Evolutionary conservation across 2,329 filamentous ascomycete genomes (phyloP), one percentile per base, ranked within the genome.

Genomic region (Delphinella strobiligena): DNA sequence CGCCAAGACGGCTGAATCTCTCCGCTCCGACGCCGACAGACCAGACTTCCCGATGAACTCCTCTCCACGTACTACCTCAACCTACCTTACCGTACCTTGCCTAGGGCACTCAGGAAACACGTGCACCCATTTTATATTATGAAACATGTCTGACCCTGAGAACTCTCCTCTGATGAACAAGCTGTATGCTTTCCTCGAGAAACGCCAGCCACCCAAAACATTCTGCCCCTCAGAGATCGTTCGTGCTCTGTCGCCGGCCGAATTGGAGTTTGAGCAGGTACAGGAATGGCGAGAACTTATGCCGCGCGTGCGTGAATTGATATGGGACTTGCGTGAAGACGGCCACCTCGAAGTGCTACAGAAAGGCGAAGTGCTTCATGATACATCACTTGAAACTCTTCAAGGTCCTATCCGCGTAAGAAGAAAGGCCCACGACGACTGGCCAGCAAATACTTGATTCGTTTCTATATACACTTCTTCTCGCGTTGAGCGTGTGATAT

Each of bases 191-290:
- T 31, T 41, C 18, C 30, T 44, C 3, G 22, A 40, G 16, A 45
- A 39, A 11, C 47, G 55, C 5, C 39, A 54, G 4, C 55, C 56
- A n/a, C 69, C 68, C 9, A 71, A 71, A 49, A 72, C 69, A 0
- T 64, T 71, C 45, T 72, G 69, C 47, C 69, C 68, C 3, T 71
- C 67, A 11, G 68, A 71, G 52, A 59, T 70, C 30, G 66, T 68
- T 2, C 59, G 69, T 18, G 60, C 64, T 1, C 51, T 71, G 7
- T 61, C 64, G 11, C 14, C 42, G 2, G 40, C 51, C 7, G 66
- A 72, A 19, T 51, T 72, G 19, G 31, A 42, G 5, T 38, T 40
- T 5, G 45, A 57, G 19, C 56, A 52, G 2, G 53, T 49, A 19
- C 41, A 41, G 5, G 48, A 53, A 4, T 72, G 69, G 69, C 55